A percentile compares a stretch with the other conserved stretches of the same genome.
These are phyloP conservation scores for Ascocoryne sarcoides DNA, from an alignment of 2,329 filamentous ascomycete genomes.

Conservation along the genomic window DNA sequence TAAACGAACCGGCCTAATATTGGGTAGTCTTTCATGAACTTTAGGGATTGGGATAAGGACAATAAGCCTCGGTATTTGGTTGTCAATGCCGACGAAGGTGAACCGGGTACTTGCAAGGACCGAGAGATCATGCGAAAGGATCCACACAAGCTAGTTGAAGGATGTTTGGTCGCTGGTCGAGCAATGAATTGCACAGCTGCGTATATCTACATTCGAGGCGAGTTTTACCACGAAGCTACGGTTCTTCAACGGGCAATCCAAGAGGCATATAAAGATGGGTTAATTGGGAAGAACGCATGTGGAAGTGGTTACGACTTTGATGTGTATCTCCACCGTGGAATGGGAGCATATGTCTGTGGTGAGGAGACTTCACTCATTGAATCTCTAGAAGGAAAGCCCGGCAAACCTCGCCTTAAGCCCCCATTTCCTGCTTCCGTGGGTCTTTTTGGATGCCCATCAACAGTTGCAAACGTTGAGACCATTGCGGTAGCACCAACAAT, in stretches of 20 bases:
- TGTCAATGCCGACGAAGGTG: slow-evolving; percentile 97
- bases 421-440: slow-evolving; percentile 96
- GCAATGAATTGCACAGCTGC: slow-evolving; percentile 98
- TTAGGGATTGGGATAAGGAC: slow-evolving; percentile 99
- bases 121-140: slow-evolving; percentile 99
- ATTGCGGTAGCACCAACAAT: slow-evolving; percentile 93
- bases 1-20: slow-evolving; percentile 12
- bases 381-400: slow-evolving; percentile 95
- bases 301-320: slow-evolving; percentile 96
- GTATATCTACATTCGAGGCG: slow-evolving; percentile 98
- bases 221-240: slow-evolving; percentile 93
- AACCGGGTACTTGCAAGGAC: slow-evolving; percentile 98
- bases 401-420: slow-evolving; percentile 97
- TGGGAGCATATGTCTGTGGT: slow-evolving; percentile 94
- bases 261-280: slow-evolving; percentile 87
- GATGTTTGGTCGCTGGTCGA: slow-evolving; percentile 88
- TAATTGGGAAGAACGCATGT: slow-evolving; percentile 98
- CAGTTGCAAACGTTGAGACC: slow-evolving; percentile 97
- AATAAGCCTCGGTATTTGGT: slow-evolving; percentile 91
- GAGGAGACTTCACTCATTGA: slow-evolving; percentile 98
- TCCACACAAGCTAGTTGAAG: slow-evolving; percentile 96
- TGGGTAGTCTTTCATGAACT: slow-evolving; percentile 94
- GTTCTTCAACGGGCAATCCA: slow-evolving; percentile 93
- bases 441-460: slow-evolving; percentile 95
- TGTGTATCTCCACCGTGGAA: slow-evolving; percentile 91